Percentiles rank a stretch among this genome's conserved stretches.
phyloP scores from a whole-genome alignment of 257 asterid genomes.

The Plantago elongata region DNA sequence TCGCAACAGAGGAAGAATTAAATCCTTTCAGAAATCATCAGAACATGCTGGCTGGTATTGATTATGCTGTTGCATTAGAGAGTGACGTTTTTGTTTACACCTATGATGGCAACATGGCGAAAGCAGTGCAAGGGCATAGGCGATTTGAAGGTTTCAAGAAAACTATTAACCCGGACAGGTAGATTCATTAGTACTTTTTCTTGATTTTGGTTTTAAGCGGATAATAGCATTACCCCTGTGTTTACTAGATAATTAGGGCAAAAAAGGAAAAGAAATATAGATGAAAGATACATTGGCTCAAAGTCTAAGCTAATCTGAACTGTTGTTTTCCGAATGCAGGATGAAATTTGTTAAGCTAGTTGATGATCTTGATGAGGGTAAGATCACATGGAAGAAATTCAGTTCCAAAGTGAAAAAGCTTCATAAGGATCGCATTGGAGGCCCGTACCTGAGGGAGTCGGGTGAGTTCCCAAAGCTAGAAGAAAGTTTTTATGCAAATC shows the following conservation, averaged over 20 bases:
- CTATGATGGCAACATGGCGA: slow-evolving; percentile 96
- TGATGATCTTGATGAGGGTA: slow-evolving; percentile 69
- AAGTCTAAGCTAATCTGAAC: no score
- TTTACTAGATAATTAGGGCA: neutral
- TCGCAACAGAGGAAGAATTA: slow-evolving; percentile 65
- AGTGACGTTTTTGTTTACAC: slow-evolving; percentile 85
- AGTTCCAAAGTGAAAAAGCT: slow-evolving; percentile 67
- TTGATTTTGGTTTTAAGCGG: neutral
- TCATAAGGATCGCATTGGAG: slow-evolving; percentile 66
- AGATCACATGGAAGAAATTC: slow-evolving; percentile 75
- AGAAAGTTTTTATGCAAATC: slow-evolving; percentile 91
- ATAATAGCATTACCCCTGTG: neutral
- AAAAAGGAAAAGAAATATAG: no score
- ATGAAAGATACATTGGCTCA: no score
- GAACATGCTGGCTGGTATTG: slow-evolving; percentile 96
- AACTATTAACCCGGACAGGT: slow-evolving; percentile 88
- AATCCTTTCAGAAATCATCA: slow-evolving; percentile 73
- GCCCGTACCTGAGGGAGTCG: slow-evolving; percentile 75
- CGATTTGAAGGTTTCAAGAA: slow-evolving; percentile 88
- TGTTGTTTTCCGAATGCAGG: slow-evolving; percentile 39
- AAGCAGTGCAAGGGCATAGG: slow-evolving; percentile 97
- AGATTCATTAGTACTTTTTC: neutral
- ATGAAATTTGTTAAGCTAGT: slow-evolving; percentile 76
- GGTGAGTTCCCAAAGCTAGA: slow-evolving; percentile 92
- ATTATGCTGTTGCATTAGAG: slow-evolving; percentile 80